These are phyloP conservation scores for Boletellus sp. DNA, from an alignment of 768 basidiomycete species.

Conservation along the genomic window DNA sequence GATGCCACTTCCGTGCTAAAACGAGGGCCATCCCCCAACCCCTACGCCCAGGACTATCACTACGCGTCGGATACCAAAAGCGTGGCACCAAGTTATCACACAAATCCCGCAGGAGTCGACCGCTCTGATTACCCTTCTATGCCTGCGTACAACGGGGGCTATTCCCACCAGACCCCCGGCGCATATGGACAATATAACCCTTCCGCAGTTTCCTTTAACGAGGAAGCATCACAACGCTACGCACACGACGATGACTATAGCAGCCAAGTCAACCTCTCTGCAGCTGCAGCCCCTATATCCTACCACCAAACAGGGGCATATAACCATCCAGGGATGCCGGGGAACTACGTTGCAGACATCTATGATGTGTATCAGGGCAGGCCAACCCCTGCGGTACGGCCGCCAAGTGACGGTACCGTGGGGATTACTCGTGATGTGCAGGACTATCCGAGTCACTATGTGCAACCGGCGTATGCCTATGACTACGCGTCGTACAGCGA, in stretches of 20 bases:
- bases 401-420: slow-evolving; percentile 29
- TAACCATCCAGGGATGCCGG: slow-evolving; percentile 13
- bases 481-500: slow-evolving; percentile 30
- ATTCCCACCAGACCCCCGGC: slow-evolving; percentile 53
- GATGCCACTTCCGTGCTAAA: slow-evolving; percentile 56
- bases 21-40: slow-evolving; percentile 52
- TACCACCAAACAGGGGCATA: slow-evolving; percentile 35
- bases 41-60: slow-evolving; percentile 54
- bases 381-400: slow-evolving; percentile 34
- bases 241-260: slow-evolving; percentile 68
- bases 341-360: slow-evolving; percentile 41
- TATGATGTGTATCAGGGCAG: slow-evolving; percentile 56
- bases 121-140: slow-evolving; percentile 60
- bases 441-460: slow-evolving; percentile 33
- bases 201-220: slow-evolving; percentile 52
- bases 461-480: slow-evolving; percentile 22
- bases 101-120: slow-evolving; percentile 39
- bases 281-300: slow-evolving; percentile 56
- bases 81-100: slow-evolving; percentile 33
- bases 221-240: slow-evolving; percentile 47
- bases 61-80: slow-evolving; percentile 50
- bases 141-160: slow-evolving; percentile 69
- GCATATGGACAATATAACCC: slow-evolving; percentile 54
- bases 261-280: slow-evolving; percentile 56
- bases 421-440: slow-evolving; percentile 40